Conservation (phyloP, 2,329 filamentous ascomycete species). For the Penicillium sp. region DNA sequence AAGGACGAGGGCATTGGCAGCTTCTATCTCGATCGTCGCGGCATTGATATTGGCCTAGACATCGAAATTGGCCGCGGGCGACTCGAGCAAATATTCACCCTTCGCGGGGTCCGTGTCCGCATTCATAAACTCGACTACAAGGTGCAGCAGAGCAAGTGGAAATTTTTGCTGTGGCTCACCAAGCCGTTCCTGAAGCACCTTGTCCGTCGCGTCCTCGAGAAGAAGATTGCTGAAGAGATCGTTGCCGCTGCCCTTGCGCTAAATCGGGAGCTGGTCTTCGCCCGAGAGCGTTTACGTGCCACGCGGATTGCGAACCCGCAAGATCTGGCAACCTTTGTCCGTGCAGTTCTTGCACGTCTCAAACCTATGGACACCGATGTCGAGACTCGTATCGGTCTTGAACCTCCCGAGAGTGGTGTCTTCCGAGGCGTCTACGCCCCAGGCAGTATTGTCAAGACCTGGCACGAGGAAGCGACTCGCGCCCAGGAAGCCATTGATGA, state of each 20-base stretch:
- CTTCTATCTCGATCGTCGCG: conserved; percentile 77
- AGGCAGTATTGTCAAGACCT: conserved; percentile 82
- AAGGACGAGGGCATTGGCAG: conserved; percentile 79
- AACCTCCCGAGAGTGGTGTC: conserved; percentile 54
- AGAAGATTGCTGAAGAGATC: conserved; percentile 67
- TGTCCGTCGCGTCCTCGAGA: conserved; percentile 71
- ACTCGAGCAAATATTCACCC: conserved; percentile 72
- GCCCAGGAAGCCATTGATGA: conserved; percentile 71
- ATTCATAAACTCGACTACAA: conserved; percentile 84
- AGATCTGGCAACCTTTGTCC: conserved; percentile 74
- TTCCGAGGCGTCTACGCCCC: conserved; percentile 85
- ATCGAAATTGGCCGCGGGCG: conserved; percentile 73
- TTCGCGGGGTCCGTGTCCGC: conserved; percentile 68
- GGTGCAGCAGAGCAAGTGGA: conserved; percentile 64
- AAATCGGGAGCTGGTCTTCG: conserved; percentile 82
- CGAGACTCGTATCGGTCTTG: conserved; percentile 66
- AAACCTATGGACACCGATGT: conserved; percentile 70
- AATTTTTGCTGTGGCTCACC: conserved; percentile 71
- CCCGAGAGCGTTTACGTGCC: conserved; percentile 76
- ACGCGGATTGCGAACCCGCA: conserved; percentile 75
- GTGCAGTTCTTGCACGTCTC: conserved; percentile 71
- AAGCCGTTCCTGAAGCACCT: conserved; percentile 79
- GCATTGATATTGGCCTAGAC: conserved; percentile 79
- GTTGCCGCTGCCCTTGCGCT: conserved; percentile 62
- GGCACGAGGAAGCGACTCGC: conserved; percentile 69